Evolutionary conservation across 805 yeast species (phyloP).

Genomic region (Suhomyces sp.): DNA sequence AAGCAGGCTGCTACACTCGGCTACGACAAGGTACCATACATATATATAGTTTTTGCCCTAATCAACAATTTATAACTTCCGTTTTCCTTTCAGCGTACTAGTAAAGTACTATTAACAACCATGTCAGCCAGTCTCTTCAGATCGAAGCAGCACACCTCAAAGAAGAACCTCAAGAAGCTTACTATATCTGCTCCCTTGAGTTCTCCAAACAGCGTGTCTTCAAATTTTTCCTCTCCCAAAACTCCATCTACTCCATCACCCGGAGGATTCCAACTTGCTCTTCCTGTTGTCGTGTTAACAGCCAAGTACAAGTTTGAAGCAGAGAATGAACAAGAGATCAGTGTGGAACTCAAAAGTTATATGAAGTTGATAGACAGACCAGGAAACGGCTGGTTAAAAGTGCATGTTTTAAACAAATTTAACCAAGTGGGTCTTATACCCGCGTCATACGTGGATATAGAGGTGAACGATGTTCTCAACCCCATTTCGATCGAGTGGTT

Average conservation of each 20-base stretch:
- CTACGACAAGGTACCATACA: not conserved
- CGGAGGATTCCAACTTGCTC: constrained; percentile 9
- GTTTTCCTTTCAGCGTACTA: not conserved
- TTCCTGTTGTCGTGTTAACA: constrained; percentile 23
- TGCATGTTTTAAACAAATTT: constrained; percentile 23
- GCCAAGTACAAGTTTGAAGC: constrained; percentile 33
- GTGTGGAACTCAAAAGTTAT: constrained; percentile 25
- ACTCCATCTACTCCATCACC: constrained; percentile 7
- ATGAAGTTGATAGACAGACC: constrained; percentile 31
- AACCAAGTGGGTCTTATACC: constrained; percentile 32
- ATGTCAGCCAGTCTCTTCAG: constrained; percentile 25
- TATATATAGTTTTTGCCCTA: not conserved
- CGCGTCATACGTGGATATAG: constrained; percentile 38
- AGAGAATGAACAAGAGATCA: constrained; percentile 25
- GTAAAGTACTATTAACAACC: not conserved
- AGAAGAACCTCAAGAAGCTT: constrained; percentile 24
- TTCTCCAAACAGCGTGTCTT: constrained; percentile 2
- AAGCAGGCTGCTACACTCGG: constrained; percentile 2
- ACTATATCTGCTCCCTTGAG: constrained; percentile 25
- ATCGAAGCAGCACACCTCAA: constrained; percentile 18
- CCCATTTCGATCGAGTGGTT: constrained; percentile 36
- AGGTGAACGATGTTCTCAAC: constrained; percentile 33
- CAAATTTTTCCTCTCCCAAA: constrained; percentile 5
- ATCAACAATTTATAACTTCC: not conserved
- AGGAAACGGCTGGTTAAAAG: constrained; percentile 42